These are phyloP conservation scores for Coprinellus micaceus DNA, from an alignment of 768 basidiomycete genomes.

Conservation along the genomic window DNA sequence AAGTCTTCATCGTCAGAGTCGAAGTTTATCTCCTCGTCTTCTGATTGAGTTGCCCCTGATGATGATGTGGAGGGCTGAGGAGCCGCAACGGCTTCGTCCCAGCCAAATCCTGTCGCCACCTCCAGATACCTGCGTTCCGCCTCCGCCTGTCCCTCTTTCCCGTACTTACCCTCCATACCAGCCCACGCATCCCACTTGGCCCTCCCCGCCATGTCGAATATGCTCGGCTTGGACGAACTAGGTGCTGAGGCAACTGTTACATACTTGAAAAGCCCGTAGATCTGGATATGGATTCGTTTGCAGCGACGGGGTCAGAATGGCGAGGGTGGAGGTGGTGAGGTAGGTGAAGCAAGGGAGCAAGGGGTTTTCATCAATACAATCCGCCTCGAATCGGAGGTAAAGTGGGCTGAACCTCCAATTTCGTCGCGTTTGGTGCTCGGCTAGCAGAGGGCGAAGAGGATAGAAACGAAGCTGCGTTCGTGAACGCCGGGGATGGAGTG, in stretches of 20 bases:
- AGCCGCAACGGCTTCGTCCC: slow-evolving; percentile 38
- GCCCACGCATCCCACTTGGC: slow-evolving; percentile 90
- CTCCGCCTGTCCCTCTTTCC: slow-evolving; percentile 26
- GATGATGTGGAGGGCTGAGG: neutral
- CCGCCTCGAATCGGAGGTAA: slow-evolving; percentile 14
- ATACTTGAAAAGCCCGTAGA: slow-evolving; percentile 84
- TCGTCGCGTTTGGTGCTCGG: slow-evolving; percentile 55
- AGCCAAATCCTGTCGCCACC: slow-evolving; percentile 67
- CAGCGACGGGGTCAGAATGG: no score
- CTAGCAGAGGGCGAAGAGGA: slow-evolving; percentile 51
- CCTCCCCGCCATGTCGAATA: slow-evolving; percentile 75
- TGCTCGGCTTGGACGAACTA: slow-evolving; percentile 56
- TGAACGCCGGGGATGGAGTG: slow-evolving; percentile 39
- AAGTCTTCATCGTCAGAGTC: slow-evolving; percentile 23
- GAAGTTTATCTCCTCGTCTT: slow-evolving; percentile 3
- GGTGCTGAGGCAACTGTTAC: slow-evolving; percentile 59
- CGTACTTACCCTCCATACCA: slow-evolving; percentile 45
- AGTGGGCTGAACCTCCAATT: slow-evolving; percentile 65
- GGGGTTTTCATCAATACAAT: neutral
- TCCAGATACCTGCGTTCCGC: slow-evolving; percentile 67
- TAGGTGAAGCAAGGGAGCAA: slow-evolving; percentile 14
- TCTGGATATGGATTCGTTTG: no score
- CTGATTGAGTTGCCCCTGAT: neutral
- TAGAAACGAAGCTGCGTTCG: slow-evolving; percentile 61
- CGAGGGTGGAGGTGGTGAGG: slow-evolving; percentile 15